phyloP scores from a whole-genome alignment of 106 monocot genomes.

The Phalaenopsis equestris region DNA sequence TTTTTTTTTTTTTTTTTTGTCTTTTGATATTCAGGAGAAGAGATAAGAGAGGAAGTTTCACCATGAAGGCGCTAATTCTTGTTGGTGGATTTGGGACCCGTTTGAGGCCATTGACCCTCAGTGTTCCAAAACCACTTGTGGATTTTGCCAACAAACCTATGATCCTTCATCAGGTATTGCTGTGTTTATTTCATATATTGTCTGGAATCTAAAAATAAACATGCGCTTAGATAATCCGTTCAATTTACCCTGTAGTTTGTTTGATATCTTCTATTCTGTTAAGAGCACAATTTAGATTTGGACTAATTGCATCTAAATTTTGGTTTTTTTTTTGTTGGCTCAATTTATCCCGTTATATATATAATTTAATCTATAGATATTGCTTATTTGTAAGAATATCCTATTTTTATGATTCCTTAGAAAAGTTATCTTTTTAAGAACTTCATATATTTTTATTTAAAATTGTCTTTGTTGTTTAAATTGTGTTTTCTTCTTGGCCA shows the following conservation, averaged over 20 bases:
- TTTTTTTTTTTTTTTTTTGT: background rate
- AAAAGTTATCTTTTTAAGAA: too few relatives aligned
- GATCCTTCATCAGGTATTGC: constrained; percentile 58
- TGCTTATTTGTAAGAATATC: background rate
- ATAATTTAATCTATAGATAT: background rate
- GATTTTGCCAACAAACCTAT: constrained; percentile 67
- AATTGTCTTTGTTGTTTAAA: too few relatives aligned
- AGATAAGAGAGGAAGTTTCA: background rate
- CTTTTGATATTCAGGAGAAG: background rate
- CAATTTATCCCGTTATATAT: background rate
- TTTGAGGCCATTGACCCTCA: constrained; percentile 55
- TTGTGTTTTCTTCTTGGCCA: background rate
- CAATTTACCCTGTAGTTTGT: background rate
- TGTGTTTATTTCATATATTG: background rate
- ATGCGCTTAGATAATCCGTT: background rate
- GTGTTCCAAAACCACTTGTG: constrained; percentile 56
- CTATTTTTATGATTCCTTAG: too few relatives aligned
- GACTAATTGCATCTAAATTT: background rate
- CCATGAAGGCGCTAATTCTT: constrained; percentile 60
- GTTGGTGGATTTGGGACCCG: constrained; percentile 65
- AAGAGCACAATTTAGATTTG: background rate
- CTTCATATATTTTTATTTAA: too few relatives aligned
- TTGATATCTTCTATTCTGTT: too few relatives aligned
- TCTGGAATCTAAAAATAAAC: background rate
- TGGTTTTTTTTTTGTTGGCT: background rate